These are phyloP conservation scores for Coprinellus micaceus DNA, from an alignment of 768 basidiomycete species.

Conservation along the genomic window DNA sequence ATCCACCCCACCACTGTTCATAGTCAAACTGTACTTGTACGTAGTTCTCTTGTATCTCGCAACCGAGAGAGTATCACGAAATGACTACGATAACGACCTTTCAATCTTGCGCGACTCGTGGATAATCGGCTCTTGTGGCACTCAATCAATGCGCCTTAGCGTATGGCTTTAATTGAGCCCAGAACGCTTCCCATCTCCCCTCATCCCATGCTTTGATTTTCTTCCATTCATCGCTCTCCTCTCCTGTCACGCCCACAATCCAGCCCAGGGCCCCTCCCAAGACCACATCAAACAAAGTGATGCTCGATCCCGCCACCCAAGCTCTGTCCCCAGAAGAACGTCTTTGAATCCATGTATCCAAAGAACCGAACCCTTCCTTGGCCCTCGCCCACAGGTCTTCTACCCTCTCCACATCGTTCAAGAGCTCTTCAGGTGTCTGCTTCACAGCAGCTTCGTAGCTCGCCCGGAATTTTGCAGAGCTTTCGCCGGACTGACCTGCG, in stretches of 20 bases:
- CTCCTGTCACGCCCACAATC: slow-evolving; percentile 27
- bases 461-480: neutral
- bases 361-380: neutral
- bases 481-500: neutral
- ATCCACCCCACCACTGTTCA: no score
- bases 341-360: slow-evolving; percentile 4
- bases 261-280: slow-evolving; percentile 22
- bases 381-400: neutral
- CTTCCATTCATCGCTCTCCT: slow-evolving; percentile 37
- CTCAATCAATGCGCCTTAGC: neutral
- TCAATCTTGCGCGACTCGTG: no score
- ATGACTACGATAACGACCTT: no score
- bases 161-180: neutral
- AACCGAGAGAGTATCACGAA: no score
- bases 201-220: slow-evolving; percentile 31
- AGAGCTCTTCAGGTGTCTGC: neutral
- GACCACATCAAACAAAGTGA: slow-evolving; percentile 25
- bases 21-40: no score
- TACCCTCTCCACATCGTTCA: neutral
- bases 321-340: neutral
- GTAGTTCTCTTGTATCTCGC: no score
- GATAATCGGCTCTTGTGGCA: no score
- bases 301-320: slow-evolving; percentile 9
- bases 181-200: slow-evolving; percentile 30
- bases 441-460: neutral